Base-by-base conservation (phyloP, 2,329 filamentous ascomycete genomes). In the Ustulina deusta region DNA sequence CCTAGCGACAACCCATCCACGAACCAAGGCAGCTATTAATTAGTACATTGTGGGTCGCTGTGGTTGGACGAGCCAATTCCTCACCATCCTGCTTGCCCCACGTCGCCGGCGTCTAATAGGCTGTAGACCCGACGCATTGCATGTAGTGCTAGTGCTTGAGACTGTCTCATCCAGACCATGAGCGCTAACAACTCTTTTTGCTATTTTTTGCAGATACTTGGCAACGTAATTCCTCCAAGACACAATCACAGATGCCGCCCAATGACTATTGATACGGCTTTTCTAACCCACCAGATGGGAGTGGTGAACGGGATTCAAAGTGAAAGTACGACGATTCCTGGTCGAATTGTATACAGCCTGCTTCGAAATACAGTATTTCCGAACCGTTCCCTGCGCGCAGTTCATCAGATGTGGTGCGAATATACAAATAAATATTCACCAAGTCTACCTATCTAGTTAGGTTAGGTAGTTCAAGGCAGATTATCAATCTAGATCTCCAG, bases 41-140 rank as follows among this genome's bases (percentile, higher is more conserved):
- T 44, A 44, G 60, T 55, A 13, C 40, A 17, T 46, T 20, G 9
- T 22, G 25, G 20, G 3, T 65, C 51, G 54, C 60, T 66, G 25
- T 75, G 68, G 72, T 75, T 73, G 70, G 73, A 68, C 57, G 36
- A 68, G 51, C 48, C 49, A 34, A 42, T 59, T 71, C 64, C 68
- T 69, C 65, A 58, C 68, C 61, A 65, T 69, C 58, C 51, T 65
- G 36, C 67, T 55, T 58, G 61, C 69, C 69, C 68, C 68, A 61
- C 65, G 48, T 46, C 48, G 63, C 59, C 48, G 40, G 51, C 61
- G 61, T 66, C 55, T 71, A 61, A 74, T 73, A 72, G 71, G 67
- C 63, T 59, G 57, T 63, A 59, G 49, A 68, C 32, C 34, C 29
- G n/a, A n/a, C n/a, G n/a, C n/a, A n/a, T n/a, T n/a, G n/a, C n/a